Evolutionary conservation across 2,329 filamentous ascomycete genomes (phyloP).

Genomic region (Ophiostoma novo-ulmi): DNA sequence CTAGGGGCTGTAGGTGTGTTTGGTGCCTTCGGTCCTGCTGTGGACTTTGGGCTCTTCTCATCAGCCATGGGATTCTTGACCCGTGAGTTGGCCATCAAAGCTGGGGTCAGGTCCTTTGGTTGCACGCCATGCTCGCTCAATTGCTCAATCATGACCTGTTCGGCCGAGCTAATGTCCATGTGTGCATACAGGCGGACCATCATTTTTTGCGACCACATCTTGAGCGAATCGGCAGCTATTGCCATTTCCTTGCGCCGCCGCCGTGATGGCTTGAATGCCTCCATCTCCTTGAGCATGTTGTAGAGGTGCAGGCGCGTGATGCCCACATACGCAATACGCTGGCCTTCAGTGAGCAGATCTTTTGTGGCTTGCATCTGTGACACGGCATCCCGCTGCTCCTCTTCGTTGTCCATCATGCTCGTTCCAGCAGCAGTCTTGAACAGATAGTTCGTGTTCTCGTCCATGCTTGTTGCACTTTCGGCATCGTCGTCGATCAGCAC

Average conservation of each 20-base stretch:
- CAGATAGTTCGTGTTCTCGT: slow-evolving; percentile 93
- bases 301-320: slow-evolving; percentile 76
- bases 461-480: slow-evolving; percentile 89
- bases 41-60: slow-evolving; percentile 32
- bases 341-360: slow-evolving; percentile 87
- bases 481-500: slow-evolving; percentile 95
- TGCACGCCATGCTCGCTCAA: slow-evolving; percentile 86
- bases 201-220: slow-evolving; percentile 98
- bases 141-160: slow-evolving; percentile 99
- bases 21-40: slow-evolving; percentile 7
- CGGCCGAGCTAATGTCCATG: slow-evolving; percentile 88
- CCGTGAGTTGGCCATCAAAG: slow-evolving; percentile 84
- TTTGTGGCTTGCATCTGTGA: slow-evolving; percentile 95
- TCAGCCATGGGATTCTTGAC: slow-evolving; percentile 86
- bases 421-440: slow-evolving; percentile 62
- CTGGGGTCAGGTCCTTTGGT: slow-evolving; percentile 74
- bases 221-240: slow-evolving; percentile 68
- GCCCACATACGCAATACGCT: slow-evolving; percentile 93
- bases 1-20: not conserved
- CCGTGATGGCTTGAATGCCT: slow-evolving; percentile 53
- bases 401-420: slow-evolving; percentile 61
- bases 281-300: slow-evolving; percentile 65
- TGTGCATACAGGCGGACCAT: slow-evolving; percentile 92
- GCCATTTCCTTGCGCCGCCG: slow-evolving; percentile 66
- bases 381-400: slow-evolving; percentile 78